Evolutionary conservation across 441 rosid species (phyloP), one percentile per base, ranked within the genome.

Genomic region (Erodium trifolium): DNA sequence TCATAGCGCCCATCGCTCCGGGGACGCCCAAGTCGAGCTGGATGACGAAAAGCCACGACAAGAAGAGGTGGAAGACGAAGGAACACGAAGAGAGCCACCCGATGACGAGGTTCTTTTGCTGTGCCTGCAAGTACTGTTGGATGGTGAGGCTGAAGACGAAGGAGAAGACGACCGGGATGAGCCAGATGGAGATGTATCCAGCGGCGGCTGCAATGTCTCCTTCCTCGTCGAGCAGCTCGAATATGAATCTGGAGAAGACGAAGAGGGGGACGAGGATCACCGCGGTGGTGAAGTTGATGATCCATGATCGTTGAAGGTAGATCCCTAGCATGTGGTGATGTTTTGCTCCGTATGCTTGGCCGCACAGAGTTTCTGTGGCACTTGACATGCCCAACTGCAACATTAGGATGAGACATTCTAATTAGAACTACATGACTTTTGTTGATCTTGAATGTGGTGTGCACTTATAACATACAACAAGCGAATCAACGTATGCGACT

Each of bases 331-430:
- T 88, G 67, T 83, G 88, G 75, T 85, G 78, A 41, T 89, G 92
- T 49, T 71, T 43, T 9, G 97, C 96, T 29, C 97, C 97, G 43
- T 71, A 92, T 14, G 96, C 92, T 84, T 91, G 97, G 14, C 97
- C 96, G 31, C 97, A 89, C 13, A 91, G 92, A 84, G 34, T 31
- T 3, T 31, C 34, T 31, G 34, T 31, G 11, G 96, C 97, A 57
- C 93, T 91, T 62, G 93, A 31, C 34, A 31, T 31, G 34, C 34
- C 34, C 34, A 82, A 93, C 88, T 90, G 11, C 96, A 19, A 85
- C 51, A 93, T 90, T 18, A 62, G 1, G 31, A 27, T n/a, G n/a
- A n/a, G n/a, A 27, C 31, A 27, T 2, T 1, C 31, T 27, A 27
- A 27, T 27, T 27, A 27, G 31, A 27, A 27, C 31, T 27, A 27